phyloP scores from a whole-genome alignment of 768 basidiomycete species.

The Chalciporus piperatus region DNA sequence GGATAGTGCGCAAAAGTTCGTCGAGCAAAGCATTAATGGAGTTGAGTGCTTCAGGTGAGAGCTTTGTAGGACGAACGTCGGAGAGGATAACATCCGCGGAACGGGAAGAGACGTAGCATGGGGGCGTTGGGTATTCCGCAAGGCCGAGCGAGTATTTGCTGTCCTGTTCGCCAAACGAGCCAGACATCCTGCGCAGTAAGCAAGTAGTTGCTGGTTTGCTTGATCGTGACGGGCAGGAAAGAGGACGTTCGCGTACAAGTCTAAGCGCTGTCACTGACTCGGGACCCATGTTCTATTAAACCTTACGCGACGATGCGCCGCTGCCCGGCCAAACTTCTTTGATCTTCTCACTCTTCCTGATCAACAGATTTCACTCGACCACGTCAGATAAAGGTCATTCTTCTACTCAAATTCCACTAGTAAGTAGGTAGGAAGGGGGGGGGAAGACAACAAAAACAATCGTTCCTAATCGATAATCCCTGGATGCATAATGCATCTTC shows the following conservation, averaged over 20 bases:
- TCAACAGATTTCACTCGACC: too few species aligned
- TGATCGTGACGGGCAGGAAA: slow-evolving; percentile 7
- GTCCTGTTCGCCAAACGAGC: slow-evolving; percentile 39
- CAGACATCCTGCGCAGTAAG: slow-evolving; percentile 40
- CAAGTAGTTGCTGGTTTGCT: slow-evolving; percentile 9
- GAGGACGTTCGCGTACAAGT: background rate
- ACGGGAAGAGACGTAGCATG: slow-evolving; percentile 75
- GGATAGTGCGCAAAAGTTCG: slow-evolving; percentile 75
- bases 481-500: background rate
- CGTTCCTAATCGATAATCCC: too few species aligned
- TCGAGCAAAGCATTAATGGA: slow-evolving; percentile 81
- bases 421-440: too few species aligned
- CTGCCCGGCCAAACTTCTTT: too few species aligned
- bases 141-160: slow-evolving; percentile 10
- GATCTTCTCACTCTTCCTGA: too few species aligned
- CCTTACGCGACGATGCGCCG: too few species aligned
- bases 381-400: too few species aligned
- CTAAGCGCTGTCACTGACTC: too few species aligned
- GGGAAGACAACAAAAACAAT: too few species aligned
- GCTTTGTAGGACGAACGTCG: slow-evolving; percentile 87
- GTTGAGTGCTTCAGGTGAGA: slow-evolving; percentile 73
- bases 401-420: too few species aligned
- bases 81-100: slow-evolving; percentile 91
- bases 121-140: slow-evolving; percentile 37
- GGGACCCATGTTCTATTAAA: background rate